Percentiles rank a stretch among this genome's conserved stretches.
phyloP scores from a whole-genome alignment of 257 asterid species.

The Thymus mandschuricus region DNA sequence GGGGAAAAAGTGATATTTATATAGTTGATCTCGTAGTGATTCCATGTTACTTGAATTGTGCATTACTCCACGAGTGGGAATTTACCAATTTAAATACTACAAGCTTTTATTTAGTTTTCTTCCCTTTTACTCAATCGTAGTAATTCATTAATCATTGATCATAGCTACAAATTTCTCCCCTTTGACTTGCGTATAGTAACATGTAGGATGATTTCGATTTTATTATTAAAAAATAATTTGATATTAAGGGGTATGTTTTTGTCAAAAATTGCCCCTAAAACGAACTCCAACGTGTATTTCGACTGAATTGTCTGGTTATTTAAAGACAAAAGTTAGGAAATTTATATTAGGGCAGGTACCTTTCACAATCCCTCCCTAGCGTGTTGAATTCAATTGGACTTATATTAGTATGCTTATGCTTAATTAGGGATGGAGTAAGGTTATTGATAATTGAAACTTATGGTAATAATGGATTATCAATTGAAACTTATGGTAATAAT shows the following conservation, averaged over 20 bases:
- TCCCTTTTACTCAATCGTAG: slow-evolving; percentile 1
- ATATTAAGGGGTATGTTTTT: neutral
- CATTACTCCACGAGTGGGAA: neutral
- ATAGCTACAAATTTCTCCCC: neutral
- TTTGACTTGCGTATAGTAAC: neutral
- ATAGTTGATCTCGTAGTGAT: neutral
- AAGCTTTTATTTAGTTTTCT: neutral
- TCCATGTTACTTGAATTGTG: slow-evolving; percentile 8
- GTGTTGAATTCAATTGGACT: neutral
- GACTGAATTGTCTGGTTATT: neutral
- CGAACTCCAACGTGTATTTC: neutral
- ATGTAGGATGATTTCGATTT: too few relatives aligned
- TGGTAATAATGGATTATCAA: neutral
- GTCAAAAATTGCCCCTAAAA: neutral
- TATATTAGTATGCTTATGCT: neutral
- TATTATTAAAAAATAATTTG: too few relatives aligned
- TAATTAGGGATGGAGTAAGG: neutral
- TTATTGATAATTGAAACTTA: neutral
- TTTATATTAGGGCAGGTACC: neutral
- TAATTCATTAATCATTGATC: neutral
- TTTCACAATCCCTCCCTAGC: neutral
- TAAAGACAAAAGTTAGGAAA: neutral
- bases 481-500: neutral
- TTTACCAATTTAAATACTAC: neutral
- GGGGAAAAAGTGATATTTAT: neutral